These are phyloP conservation scores for Gastrodia elata DNA, from an alignment of 106 monocot genomes.

Conservation along the genomic window DNA sequence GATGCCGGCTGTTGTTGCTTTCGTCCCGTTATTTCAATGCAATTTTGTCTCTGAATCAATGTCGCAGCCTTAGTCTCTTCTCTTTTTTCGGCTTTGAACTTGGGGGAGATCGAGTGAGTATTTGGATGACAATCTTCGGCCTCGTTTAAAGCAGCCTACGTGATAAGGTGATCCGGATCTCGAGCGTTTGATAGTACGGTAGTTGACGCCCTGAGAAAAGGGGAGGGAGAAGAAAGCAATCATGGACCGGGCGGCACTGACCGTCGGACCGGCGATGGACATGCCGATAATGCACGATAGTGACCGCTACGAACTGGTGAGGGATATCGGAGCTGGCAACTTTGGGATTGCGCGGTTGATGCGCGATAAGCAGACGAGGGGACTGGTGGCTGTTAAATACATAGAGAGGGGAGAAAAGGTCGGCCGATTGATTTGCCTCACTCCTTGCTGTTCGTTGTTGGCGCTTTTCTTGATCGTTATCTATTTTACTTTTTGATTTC, in stretches of 20 bases:
- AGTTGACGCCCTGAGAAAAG: background rate
- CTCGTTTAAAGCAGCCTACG: background rate
- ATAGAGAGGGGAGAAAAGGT: constrained; percentile 93
- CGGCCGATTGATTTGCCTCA: background rate
- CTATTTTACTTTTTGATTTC: background rate
- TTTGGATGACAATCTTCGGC: background rate
- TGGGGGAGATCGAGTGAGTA: background rate
- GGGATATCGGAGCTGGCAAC: constrained; percentile 83
- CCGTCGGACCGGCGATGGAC: constrained; percentile 72
- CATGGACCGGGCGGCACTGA: constrained; percentile 68
- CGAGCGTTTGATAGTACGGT: background rate
- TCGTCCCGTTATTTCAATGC: background rate
- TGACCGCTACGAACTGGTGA: constrained; percentile 84
- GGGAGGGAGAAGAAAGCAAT: constrained; percentile 3
- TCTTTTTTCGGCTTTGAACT: background rate
- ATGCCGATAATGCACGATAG: constrained; percentile 94
- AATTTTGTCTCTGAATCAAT: background rate
- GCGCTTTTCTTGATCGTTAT: background rate
- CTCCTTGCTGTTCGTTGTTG: background rate
- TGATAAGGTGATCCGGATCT: background rate
- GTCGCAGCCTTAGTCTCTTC: constrained; percentile 1
- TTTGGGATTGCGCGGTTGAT: constrained; percentile 81
- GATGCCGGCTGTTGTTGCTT: background rate
- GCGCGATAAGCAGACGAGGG: constrained; percentile 69
- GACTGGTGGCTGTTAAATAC: constrained; percentile 88